Evolutionary conservation across 768 basidiomycete species (phyloP).

Genomic region (Boletus rubropictus): DNA sequence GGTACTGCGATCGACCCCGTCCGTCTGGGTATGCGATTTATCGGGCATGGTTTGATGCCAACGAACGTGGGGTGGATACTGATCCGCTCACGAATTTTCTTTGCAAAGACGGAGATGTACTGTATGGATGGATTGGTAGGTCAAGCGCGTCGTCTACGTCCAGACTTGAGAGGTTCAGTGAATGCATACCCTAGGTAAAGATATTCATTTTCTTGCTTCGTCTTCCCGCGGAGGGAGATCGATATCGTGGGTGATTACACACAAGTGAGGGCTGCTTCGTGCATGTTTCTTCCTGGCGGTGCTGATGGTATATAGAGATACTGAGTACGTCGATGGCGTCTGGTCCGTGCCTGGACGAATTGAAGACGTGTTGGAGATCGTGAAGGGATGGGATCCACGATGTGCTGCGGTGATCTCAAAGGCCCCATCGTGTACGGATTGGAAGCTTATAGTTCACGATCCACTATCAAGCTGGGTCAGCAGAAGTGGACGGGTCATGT

Average conservation of each 20-base stretch:
- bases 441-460: constrained; percentile 36
- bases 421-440: constrained; percentile 31
- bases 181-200: constrained; percentile 4
- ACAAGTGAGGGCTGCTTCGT: constrained; percentile 9
- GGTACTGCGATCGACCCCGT: constrained; percentile 21
- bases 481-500: constrained; percentile 14
- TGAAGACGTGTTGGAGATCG: constrained; percentile 19
- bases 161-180: not conserved
- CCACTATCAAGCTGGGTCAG: constrained; percentile 36
- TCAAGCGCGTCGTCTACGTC: not conserved
- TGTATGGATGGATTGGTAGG: constrained; percentile 25
- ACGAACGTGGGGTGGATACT: constrained; percentile 17
- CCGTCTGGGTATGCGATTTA: constrained; percentile 28
- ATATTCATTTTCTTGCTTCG: constrained; percentile 19
- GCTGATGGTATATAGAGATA: constrained; percentile 13
- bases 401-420: constrained; percentile 21
- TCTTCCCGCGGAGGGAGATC: constrained; percentile 10
- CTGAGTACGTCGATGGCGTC: constrained; percentile 16
- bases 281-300: not conserved
- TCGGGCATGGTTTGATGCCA: constrained; percentile 26
- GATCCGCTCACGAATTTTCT: constrained; percentile 22
- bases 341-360: constrained; percentile 20
- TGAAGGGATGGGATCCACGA: constrained; percentile 24
- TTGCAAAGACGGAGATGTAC: constrained; percentile 13
- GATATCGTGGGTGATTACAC: constrained; percentile 22